Conservation (phyloP, 2,329 filamentous ascomycete species). For the Stenocarpella maydis region DNA sequence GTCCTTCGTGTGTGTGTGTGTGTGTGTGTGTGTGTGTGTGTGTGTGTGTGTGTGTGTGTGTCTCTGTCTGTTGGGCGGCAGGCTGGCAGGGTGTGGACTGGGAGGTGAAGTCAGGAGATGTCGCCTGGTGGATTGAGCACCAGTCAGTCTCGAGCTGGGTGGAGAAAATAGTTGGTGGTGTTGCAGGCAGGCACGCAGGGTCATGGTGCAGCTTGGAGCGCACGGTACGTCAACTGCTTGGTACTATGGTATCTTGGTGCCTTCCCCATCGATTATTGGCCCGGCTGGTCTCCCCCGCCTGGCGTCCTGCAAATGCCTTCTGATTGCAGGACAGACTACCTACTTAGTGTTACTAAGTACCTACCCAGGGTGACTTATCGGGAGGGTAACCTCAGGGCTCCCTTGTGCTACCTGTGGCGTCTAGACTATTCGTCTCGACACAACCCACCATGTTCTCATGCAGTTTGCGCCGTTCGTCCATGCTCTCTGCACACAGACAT, state of each 20-base stretch:
- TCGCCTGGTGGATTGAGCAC: not conserved
- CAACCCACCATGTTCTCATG: too few relatives aligned
- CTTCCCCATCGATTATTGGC: not conserved
- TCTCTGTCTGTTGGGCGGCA: not conserved
- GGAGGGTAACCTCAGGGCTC: too few relatives aligned
- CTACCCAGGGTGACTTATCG: too few relatives aligned
- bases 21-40: not conserved
- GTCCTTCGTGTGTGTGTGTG: not conserved
- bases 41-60: too few relatives aligned
- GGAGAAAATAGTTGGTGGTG: slow-evolving; percentile 22
- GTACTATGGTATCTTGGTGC: not conserved
- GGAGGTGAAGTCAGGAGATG: slow-evolving; percentile 23
- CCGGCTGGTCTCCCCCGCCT: slow-evolving; percentile 20
- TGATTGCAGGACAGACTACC: not conserved
- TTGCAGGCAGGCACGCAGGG: not conserved
- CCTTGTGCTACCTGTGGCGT: too few relatives aligned
- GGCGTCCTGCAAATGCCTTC: slow-evolving; percentile 21
- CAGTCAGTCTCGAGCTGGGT: slow-evolving; percentile 20
- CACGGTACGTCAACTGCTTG: not conserved
- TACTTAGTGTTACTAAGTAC: too few relatives aligned
- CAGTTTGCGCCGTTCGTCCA: too few relatives aligned
- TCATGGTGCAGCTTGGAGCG: slow-evolving; percentile 4
- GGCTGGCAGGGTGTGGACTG: not conserved
- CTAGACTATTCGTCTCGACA: too few relatives aligned
- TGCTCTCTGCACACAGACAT: not conserved